Evolutionary conservation across 192 early-diverging fungal species (phyloP).

Genomic region (Obelidium mucronatum): DNA sequence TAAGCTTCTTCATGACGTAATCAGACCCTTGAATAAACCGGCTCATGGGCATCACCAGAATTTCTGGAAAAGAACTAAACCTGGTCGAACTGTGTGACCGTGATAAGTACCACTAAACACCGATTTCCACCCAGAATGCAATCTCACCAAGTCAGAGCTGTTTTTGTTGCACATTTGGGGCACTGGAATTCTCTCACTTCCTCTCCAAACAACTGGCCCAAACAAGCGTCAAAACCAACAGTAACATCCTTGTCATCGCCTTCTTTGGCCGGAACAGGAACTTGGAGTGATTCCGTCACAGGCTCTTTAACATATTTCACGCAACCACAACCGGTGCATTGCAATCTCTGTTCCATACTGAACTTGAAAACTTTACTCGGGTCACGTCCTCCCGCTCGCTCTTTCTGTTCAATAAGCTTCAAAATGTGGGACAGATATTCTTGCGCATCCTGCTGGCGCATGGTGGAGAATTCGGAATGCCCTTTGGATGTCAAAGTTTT

Average conservation of each 20-base stretch:
- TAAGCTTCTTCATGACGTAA: constrained; percentile 62
- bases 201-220: constrained; percentile 69
- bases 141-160: constrained; percentile 44
- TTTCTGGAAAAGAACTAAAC: constrained; percentile 77
- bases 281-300: constrained; percentile 47
- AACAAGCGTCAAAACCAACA: constrained; percentile 74
- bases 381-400: constrained; percentile 70
- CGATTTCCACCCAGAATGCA: neutral
- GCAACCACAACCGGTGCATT: constrained; percentile 83
- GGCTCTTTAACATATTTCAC: constrained; percentile 75
- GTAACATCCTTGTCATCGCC: constrained; percentile 58
- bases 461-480: constrained; percentile 94
- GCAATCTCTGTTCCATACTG: constrained; percentile 79
- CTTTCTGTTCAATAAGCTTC: constrained; percentile 78
- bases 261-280: constrained; percentile 80
- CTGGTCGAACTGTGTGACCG: constrained; percentile 40
- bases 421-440: constrained; percentile 89
- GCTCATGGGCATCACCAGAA: constrained; percentile 71
- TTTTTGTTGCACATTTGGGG: constrained; percentile 58
- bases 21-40: constrained; percentile 54
- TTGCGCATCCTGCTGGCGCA: constrained; percentile 98
- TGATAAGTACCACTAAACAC: neutral
- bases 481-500: constrained; percentile 87
- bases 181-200: constrained; percentile 79
- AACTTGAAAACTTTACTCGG: constrained; percentile 86